These are phyloP conservation scores for Xylaria arbuscula DNA, from an alignment of 2,329 filamentous ascomycete species.

Conservation along the genomic window DNA sequence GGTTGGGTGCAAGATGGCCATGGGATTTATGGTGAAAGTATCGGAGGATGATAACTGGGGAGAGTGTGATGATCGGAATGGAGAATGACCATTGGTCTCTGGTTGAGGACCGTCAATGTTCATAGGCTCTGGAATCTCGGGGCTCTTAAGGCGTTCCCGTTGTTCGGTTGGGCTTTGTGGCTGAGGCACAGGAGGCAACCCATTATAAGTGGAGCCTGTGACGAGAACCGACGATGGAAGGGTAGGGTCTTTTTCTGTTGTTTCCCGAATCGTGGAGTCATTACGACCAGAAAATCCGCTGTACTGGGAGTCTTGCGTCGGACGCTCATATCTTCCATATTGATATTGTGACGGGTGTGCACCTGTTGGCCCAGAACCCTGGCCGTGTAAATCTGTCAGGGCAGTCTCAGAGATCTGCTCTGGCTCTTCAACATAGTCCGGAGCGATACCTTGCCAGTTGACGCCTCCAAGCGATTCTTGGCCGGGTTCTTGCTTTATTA, in stretches of 20 bases:
- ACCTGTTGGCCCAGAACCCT: conserved; percentile 26
- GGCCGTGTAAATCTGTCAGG: conserved; percentile 17
- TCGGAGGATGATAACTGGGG: conserved; percentile 45
- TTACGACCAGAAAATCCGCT: conserved; percentile 40
- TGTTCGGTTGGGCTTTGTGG: conserved; percentile 44
- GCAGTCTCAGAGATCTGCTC: conserved; percentile 41
- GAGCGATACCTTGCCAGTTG: conserved; percentile 28
- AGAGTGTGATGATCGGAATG: conserved; percentile 47
- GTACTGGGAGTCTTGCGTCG: conserved; percentile 42
- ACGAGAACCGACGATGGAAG: conserved; percentile 47
- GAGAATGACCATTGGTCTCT: conserved; percentile 40
- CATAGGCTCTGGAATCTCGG: conserved; percentile 52
- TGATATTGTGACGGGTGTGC: conserved; percentile 37
- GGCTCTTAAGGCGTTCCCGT: conserved; percentile 50
- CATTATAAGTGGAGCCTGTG: conserved; percentile 44
- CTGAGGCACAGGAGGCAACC: conserved; percentile 49
- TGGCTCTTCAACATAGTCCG: conserved; percentile 46
- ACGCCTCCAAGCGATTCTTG: conserved; percentile 32
- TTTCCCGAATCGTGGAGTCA: conserved; percentile 45
- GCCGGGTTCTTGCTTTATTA: conserved; percentile 42
- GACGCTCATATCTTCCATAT: conserved; percentile 32
- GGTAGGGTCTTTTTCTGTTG: conserved; percentile 46
- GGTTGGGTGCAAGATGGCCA: conserved; percentile 50
- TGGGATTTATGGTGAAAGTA: conserved; percentile 49
- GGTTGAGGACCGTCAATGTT: conserved; percentile 45